Evolutionary conservation across 1,284 basidiomycete genomes (phyloP), one percentile per base, ranked within the genome.

Genomic region (Athelia psychrophila): DNA sequence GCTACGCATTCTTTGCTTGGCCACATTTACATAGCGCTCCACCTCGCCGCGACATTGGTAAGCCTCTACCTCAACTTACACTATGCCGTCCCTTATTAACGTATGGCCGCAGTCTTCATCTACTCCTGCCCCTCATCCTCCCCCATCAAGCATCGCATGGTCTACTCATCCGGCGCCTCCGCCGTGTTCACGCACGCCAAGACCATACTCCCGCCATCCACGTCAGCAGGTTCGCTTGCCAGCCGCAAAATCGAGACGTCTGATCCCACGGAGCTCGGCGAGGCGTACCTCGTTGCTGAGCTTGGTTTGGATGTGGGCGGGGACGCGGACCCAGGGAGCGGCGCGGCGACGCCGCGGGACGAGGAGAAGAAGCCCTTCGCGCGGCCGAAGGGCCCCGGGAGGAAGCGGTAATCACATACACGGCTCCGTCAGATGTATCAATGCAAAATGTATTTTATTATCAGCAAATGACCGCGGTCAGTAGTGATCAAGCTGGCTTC

Each of bases 51-150:
- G 77, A 86, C 55, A 77, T 89, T 51, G 67, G 86, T 88, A 52
- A 56, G 79, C 66, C 3, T 5, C 2, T 20, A 9, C 3, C 19
- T 35, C 36, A 25, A 30, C 6, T 30, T 30, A 30, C 27, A 30
- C 5, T 30, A n/a, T n/a, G n/a, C n/a, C 22, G 27, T 55, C 46
- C 9, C 49, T 57, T 47, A 60, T 51, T 56, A 47, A 52, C 45
- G 5, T 30, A 45, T 10, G 50, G n/a, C 9, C 16, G 2, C 56
- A 91, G 86, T 91, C 36, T 93, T 93, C 68, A 88, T 95, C 54
- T 96, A 96, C 70, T 88, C 88, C 32, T 95, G 93, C 66, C 93
- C 93, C 0, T 79, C 84, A 1, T 65, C 71, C 12, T 92, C 88
- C 1, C 87, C 90, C 1, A 79, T 95, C 68, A 91, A 91, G 64